Evolutionary conservation across 2,329 filamentous ascomycete species (phyloP).

Genomic region (Plenodomus tracheiphilus): DNA sequence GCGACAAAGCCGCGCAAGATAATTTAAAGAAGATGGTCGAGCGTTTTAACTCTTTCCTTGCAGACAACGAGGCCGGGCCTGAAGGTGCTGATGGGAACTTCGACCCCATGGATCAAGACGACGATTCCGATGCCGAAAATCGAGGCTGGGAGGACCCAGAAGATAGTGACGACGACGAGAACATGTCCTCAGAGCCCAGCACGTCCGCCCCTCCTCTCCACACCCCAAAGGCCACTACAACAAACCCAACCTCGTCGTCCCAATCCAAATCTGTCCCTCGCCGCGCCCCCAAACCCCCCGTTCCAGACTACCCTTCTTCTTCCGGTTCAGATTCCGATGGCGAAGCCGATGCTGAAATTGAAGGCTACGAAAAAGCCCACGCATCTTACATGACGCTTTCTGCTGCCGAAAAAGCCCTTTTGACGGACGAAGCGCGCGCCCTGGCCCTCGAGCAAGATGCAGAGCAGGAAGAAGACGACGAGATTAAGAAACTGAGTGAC

Average conservation of each 20-base stretch:
- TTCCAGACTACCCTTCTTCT: not conserved
- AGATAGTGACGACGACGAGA: constrained; percentile 50
- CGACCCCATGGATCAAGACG: constrained; percentile 70
- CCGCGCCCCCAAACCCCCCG: not conserved
- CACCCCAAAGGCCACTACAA: constrained; percentile 2
- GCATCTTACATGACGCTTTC: constrained; percentile 78
- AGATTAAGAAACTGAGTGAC: constrained; percentile 67
- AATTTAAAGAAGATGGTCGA: constrained; percentile 90
- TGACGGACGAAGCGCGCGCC: constrained; percentile 39
- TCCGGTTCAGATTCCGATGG: constrained; percentile 52
- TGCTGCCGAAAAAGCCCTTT: constrained; percentile 36
- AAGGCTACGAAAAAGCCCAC: constrained; percentile 75
- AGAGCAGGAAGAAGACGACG: constrained; percentile 52
- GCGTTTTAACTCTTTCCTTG: constrained; percentile 88
- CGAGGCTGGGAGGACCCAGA: constrained; percentile 49
- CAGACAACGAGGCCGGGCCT: constrained; percentile 78
- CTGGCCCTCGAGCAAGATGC: constrained; percentile 48
- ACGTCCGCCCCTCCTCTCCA: constrained; percentile 62
- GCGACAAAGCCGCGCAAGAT: constrained; percentile 68
- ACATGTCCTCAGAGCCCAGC: constrained; percentile 42
- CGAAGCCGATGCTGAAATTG: constrained; percentile 76
- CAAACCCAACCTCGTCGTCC: constrained; percentile 54
- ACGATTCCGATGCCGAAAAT: constrained; percentile 54
- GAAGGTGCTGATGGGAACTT: constrained; percentile 71
- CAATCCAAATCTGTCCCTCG: constrained; percentile 39